These are phyloP conservation scores for Cicer cuneatum DNA, from an alignment of 306 rosid genomes.

Conservation along the genomic window DNA sequence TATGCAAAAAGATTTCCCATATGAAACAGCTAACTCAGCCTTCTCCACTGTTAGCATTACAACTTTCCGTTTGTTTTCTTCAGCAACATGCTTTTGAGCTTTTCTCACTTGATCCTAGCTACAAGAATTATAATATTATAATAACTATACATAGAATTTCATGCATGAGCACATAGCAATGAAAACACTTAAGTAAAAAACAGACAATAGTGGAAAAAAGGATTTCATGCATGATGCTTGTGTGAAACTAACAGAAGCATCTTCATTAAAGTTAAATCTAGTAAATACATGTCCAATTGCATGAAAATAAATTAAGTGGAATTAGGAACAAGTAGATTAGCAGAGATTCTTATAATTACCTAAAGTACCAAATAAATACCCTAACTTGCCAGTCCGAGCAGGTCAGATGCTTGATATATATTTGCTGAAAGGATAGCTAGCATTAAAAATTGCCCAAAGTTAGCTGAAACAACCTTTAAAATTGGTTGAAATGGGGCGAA, in stretches of 20 bases:
- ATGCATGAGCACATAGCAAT: constrained; percentile 10
- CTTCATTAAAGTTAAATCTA: constrained; percentile 21
- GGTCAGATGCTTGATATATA: constrained; percentile 78
- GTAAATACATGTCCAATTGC: constrained; percentile 9
- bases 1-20: constrained; percentile 75
- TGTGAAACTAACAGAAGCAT: constrained; percentile 9
- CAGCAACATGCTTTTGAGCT: constrained; percentile 86
- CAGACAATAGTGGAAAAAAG: constrained; percentile 6
- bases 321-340: constrained; percentile 28
- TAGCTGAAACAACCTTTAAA: constrained; percentile 32
- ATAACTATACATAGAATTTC: constrained; percentile 3
- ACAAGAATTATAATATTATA: constrained; percentile 26
- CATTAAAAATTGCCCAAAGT: constrained; percentile 24
- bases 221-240: not conserved
- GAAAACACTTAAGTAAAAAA: constrained; percentile 17
- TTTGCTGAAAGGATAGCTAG: constrained; percentile 66
- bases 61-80: constrained; percentile 84
- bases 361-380: constrained; percentile 62
- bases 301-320: not conserved
- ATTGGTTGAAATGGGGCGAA: not conserved
- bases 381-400: constrained; percentile 68
- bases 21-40: constrained; percentile 75
- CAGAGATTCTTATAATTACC: constrained; percentile 56
- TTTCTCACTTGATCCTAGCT: constrained; percentile 85
- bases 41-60: constrained; percentile 64